Conservation (phyloP, 331 rosid species). For the Pyrus hybrid region DNA sequence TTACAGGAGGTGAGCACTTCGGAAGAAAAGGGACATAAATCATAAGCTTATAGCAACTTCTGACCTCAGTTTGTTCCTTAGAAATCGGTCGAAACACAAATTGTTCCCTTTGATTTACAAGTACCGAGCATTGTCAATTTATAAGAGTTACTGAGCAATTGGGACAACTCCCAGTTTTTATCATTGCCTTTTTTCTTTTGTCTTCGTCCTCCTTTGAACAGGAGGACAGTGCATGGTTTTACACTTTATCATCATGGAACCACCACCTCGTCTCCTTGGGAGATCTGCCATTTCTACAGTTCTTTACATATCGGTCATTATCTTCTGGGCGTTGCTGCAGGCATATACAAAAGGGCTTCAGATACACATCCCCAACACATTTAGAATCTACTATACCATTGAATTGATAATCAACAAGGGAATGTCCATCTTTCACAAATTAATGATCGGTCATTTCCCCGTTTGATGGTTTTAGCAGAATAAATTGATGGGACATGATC, state of each 20-base stretch:
- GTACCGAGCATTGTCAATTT: conserved; percentile 59
- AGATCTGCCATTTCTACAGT: conserved; percentile 96
- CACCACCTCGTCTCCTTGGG: conserved; percentile 99
- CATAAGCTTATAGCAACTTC: conserved; percentile 27
- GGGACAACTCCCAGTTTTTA: conserved; percentile 33
- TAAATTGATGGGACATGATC: not conserved
- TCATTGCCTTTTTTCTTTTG: conserved; percentile 20
- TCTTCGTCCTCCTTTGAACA: conserved; percentile 33
- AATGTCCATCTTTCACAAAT: conserved; percentile 2
- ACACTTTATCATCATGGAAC: conserved; percentile 99
- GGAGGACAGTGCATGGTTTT: conserved; percentile 26
- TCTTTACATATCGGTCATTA: conserved; percentile 96
- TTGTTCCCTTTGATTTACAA: conserved; percentile 65
- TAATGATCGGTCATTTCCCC: not conserved
- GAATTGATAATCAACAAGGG: not conserved
- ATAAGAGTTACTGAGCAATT: conserved; percentile 53
- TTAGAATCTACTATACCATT: not conserved
- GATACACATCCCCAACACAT: not conserved
- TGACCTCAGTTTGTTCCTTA: conserved; percentile 38
- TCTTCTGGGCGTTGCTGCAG: conserved; percentile 99
- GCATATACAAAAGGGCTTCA: conserved; percentile 8
- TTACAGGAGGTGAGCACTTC: not conserved
- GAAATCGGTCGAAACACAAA: conserved; percentile 31
- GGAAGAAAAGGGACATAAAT: conserved; percentile 17
- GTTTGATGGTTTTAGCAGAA: not conserved